Evolutionary conservation across 805 yeast genomes (phyloP).

Genomic region (Metschnikowia similis): DNA sequence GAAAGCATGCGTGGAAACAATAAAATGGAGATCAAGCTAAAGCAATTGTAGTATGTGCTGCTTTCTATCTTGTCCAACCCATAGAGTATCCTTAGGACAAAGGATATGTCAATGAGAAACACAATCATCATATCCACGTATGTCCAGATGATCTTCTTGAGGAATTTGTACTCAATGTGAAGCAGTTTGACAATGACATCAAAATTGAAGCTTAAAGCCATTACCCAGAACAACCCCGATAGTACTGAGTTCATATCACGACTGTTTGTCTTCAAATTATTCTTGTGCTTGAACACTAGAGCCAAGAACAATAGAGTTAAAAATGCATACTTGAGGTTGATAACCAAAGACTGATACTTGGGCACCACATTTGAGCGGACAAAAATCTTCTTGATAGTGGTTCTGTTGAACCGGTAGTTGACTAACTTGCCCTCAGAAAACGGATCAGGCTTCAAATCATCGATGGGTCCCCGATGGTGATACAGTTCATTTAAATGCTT

Average conservation of each 20-base stretch:
- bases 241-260: constrained; percentile 7
- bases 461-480: background rate
- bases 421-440: constrained; percentile 18
- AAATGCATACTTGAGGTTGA: constrained; percentile 31
- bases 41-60: constrained; percentile 24
- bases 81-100: constrained; percentile 21
- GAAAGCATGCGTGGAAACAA: constrained; percentile 48
- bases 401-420: constrained; percentile 29
- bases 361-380: constrained; percentile 35
- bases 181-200: constrained; percentile 43
- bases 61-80: constrained; percentile 12
- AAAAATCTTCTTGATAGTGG: constrained; percentile 28
- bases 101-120: constrained; percentile 32
- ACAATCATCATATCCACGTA: constrained; percentile 43
- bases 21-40: constrained; percentile 44
- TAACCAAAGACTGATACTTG: constrained; percentile 38
- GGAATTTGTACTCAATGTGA: constrained; percentile 43
- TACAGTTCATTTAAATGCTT: background rate
- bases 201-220: constrained; percentile 44
- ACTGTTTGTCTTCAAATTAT: background rate
- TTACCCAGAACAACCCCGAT: constrained; percentile 40
- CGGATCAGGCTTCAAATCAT: constrained; percentile 2
- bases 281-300: constrained; percentile 25
- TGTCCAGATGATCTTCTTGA: constrained; percentile 52
- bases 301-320: constrained; percentile 28